Base-by-base conservation (phyloP, 1,284 basidiomycete species). In the Naganishia sp. region DNA sequence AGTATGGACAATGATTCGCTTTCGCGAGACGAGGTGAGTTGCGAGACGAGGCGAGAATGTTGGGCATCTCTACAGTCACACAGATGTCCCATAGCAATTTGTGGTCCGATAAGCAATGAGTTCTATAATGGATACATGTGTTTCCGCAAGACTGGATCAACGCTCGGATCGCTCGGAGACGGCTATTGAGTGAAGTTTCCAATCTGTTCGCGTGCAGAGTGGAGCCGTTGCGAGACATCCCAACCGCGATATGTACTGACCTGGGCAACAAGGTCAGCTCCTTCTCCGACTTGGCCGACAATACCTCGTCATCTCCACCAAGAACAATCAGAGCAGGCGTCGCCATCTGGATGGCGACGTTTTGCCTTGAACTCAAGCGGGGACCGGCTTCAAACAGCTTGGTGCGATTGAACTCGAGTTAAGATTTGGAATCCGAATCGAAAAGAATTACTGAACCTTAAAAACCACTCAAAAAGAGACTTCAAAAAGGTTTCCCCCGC, bases 311-410 rank as follows among this genome's bases (percentile, higher is more conserved):
- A 21, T 46, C 21, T 21, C 43, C 65, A 45, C 53, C 56, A 33
- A 43, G 45, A 25, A 65, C 55, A 6, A 65, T 31, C 7, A 55
- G 55, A 2, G 63, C 59, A 16, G 59, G 59, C n/a, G 25, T 39
- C 9, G 50, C 50, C 61, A 64, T 64, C 52, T 55, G 52, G 21
- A 64, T 64, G 33, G 36, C 4, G 48, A 55, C 53, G 54, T 55
- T 23, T 43, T 31, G 28, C 42, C 46, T 31, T 43, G n/a, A 23
- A 3, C 43, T 25, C 28, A 25, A 15, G 36, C 49, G 23, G 50
- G 42, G 18, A 54, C 44, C 13, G 78, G 74, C 66, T 76, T 75
- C 45, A 80, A 71, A 53, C 78, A 80, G 65, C 72, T 75, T 52
- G 28, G 28, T 28, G 28, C 28, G 28, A 28, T 28, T 28, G 28